Conservation (phyloP, 1,139 yeast species). For the Yamadazyma atmosphaerica region DNA sequence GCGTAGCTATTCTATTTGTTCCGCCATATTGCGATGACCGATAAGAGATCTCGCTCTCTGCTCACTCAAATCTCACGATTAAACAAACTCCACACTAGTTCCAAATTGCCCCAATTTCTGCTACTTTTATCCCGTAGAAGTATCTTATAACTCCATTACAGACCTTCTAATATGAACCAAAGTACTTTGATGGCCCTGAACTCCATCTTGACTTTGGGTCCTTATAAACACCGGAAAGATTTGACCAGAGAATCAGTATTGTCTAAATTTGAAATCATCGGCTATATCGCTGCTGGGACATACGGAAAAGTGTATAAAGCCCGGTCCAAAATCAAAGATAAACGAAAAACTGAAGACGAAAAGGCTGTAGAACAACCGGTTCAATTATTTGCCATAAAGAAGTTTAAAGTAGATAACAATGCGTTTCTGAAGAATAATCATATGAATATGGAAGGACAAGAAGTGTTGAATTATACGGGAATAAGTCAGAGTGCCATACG, state of each 20-base stretch:
- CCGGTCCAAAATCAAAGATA: constrained; percentile 34
- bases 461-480: constrained; percentile 86
- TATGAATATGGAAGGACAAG: constrained; percentile 61
- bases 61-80: too few relatives aligned
- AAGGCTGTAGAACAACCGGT: constrained; percentile 12
- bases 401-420: constrained; percentile 91
- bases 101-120: too few relatives aligned
- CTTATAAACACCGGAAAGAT: constrained; percentile 74
- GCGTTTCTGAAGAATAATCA: constrained; percentile 34
- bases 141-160: too few relatives aligned
- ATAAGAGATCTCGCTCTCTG: too few relatives aligned
- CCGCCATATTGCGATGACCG: too few relatives aligned
- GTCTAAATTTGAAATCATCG: constrained; percentile 81
- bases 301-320: constrained; percentile 98
- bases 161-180: constrained; percentile 10
- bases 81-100: too few relatives aligned
- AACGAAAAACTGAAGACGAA: constrained; percentile 18
- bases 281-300: constrained; percentile 98
- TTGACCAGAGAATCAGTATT: constrained; percentile 67
- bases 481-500: constrained; percentile 95
- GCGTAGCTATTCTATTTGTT: too few relatives aligned
- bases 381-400: constrained; percentile 78
- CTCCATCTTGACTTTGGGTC: constrained; percentile 68
- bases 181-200: constrained; percentile 56
- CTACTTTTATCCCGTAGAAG: too few relatives aligned